Base-by-base conservation (phyloP, 768 basidiomycete genomes). In the Mycena chlorophos region DNA sequence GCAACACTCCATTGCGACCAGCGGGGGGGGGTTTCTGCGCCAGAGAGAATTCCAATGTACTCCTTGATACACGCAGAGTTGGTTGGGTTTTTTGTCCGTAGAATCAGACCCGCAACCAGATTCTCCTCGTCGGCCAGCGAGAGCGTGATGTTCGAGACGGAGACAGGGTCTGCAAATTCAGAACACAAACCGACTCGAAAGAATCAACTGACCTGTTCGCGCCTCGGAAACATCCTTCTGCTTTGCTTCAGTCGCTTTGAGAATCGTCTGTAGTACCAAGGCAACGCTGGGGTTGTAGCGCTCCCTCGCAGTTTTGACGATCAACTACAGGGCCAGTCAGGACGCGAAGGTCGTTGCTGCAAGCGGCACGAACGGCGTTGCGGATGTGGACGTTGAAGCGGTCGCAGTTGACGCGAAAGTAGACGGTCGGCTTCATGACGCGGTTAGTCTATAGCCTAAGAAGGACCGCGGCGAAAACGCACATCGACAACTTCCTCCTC, bases 331-430 rank as follows among this genome's bases (percentile, higher is more conserved):
- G 64, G 62, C 55, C 61, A 60, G 27, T 48, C 26, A 59, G 54
- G n/a, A 47, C 37, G 31, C 37, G 28, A 30, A 20, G 19, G 25
- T 2, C 12, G 10, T 16, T 22, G 6, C 16, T 16, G 19, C 53
- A 48, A 39, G 43, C 56, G 34, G n/a, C 43, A 63, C 83, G 6
- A 62, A 92, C 93, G 66, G 86, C 78, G 72, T 97, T 96, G 39
- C 96, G 87, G 50, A 97, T 84, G 63, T 91, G 86, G 28, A 92
- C 76, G 61, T 89, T 86, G 71, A 94, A 96, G 63, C 84, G 88
- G 62, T 94, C 88, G 66, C 87, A 90, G 73, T 98, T 98, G 46
- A 98, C 81, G 46, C 91, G 84, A 67, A 97, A 90, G 70, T 86
- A 85, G 29, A 91, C 81, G 2, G 76, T 75, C 17, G 89, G 84